Evolutionary conservation across 164 flowering plant genomes (phyloP), one percentile per base, ranked within the genome.

Genomic region (Nelumbo lutea): DNA sequence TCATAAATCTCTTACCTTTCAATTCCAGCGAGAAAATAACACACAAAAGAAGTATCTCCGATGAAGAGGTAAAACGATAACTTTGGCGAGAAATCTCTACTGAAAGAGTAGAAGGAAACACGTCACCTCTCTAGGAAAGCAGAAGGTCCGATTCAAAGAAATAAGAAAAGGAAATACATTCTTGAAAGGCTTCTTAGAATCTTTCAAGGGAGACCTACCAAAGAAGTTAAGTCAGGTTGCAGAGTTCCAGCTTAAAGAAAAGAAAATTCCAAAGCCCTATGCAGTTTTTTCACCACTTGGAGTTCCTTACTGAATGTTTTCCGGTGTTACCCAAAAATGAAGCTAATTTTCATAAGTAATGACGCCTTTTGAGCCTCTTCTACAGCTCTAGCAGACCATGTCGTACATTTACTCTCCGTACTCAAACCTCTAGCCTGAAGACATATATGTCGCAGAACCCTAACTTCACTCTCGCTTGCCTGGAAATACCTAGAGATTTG

Each of bases 321-420:
- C 2, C 5, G 3, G 10, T 8, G n/a, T 10, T 9, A 2, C 9
- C 2, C 3, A 39, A 11, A 42, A 65, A 11, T 51, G 40, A 51
- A 10, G 53, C 43, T 38, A 6, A 38, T 42, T 68, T 47, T 44
- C 42, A 46, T 5, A 55, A 64, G 38, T 27, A 27, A 47, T 3
- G 48, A 8, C n/a, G 46, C 41, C 63, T 58, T 46, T 71, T 65
- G 62, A 64, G 63, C 57, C 65, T 47, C 70, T 60, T 60, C 68
- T 57, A 40, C 39, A 38, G 0, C 56, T 15, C 43, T 15, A 67
- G 57, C 14, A 43, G 15, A 6, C 8, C 40, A 10, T 15, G 15
- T 55, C 40, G 52, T 67, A 67, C 69, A 67, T 67, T 43, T 6
- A 66, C 61, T 50, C 57, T 61, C 14, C 56, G 46, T 1, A 46